phyloP scores from a whole-genome alignment of 2,329 filamentous ascomycete species.

The Xylariaceae sp. region DNA sequence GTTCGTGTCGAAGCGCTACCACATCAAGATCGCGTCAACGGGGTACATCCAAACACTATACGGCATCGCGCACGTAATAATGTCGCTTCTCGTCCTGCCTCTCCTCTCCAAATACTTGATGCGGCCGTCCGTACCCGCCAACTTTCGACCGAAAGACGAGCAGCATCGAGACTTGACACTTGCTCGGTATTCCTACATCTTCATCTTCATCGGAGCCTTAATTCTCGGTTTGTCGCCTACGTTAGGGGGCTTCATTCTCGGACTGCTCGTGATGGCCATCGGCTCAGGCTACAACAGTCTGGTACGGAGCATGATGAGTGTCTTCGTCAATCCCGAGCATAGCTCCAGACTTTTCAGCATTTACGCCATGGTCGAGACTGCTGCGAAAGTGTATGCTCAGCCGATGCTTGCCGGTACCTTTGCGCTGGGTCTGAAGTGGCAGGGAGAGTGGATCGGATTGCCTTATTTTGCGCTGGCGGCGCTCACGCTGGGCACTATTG shows the following conservation, averaged over 20 bases:
- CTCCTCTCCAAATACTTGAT: constrained; percentile 22
- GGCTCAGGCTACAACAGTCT: constrained; percentile 27
- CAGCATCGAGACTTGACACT: constrained; percentile 27
- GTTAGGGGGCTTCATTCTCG: constrained; percentile 24
- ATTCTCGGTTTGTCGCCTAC: constrained; percentile 25
- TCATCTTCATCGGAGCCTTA: constrained; percentile 22
- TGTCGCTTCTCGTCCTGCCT: constrained; percentile 27
- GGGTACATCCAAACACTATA: constrained; percentile 31
- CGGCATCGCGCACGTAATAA: constrained; percentile 25
- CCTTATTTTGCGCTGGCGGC: constrained; percentile 26
- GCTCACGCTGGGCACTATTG: constrained; percentile 9
- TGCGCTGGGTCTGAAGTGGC: constrained; percentile 26
- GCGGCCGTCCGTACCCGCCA: constrained; percentile 15
- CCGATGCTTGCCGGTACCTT: constrained; percentile 31
- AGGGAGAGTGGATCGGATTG: constrained; percentile 28
- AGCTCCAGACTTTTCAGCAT: constrained; percentile 31
- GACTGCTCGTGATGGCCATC: constrained; percentile 27
- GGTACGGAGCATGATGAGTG: constrained; percentile 27
- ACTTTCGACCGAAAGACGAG: constrained; percentile 20
- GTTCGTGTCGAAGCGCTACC: constrained; percentile 31
- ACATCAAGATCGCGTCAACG: constrained; percentile 25
- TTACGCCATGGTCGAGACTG: constrained; percentile 28
- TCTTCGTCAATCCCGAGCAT: constrained; percentile 28
- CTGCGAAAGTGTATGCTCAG: constrained; percentile 27
- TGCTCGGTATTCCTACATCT: constrained; percentile 24